Evolutionary conservation across 345 rosid species (phyloP).

Genomic region (Moricandia arvensis): DNA sequence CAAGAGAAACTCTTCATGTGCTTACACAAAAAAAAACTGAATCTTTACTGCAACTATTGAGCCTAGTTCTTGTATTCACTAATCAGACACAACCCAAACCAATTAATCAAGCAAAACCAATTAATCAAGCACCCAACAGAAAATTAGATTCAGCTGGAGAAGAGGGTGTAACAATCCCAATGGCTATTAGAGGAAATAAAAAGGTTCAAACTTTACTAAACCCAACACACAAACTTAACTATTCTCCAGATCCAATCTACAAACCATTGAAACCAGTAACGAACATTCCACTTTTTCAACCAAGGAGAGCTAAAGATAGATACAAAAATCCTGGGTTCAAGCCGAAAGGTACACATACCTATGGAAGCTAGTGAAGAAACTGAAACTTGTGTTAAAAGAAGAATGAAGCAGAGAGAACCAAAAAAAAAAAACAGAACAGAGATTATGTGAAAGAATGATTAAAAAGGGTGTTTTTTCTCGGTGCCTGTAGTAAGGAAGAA

Average conservation of each 20-base stretch:
- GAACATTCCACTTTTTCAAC: conserved; percentile 1
- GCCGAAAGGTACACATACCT: background rate
- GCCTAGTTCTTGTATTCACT: background rate
- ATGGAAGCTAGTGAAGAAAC: conserved; percentile 13
- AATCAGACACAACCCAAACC: background rate
- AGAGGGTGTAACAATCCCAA: background rate
- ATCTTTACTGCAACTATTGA: background rate
- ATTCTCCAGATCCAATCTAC: conserved; percentile 33
- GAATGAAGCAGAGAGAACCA: background rate
- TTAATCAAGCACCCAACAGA: background rate
- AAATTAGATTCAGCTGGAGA: conserved; percentile 2
- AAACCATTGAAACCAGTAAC: background rate
- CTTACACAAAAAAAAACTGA: background rate
- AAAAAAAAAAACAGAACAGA: conserved; percentile 8
- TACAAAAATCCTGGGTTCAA: background rate
- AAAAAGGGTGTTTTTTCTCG: background rate
- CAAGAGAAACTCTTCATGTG: background rate
- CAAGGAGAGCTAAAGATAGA: background rate
- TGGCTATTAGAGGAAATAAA: conserved; percentile 1
- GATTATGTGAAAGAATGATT: conserved; percentile 20
- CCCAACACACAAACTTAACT: background rate
- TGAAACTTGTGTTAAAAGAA: background rate
- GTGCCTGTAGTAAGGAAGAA: conserved; percentile 34
- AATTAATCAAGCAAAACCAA: background rate
- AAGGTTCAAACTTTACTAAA: conserved; percentile 21